Percentiles rank a stretch among this genome's conserved stretches.
Conservation (phyloP, 306 rosid genomes). For the Vigna unguiculata region DNA sequence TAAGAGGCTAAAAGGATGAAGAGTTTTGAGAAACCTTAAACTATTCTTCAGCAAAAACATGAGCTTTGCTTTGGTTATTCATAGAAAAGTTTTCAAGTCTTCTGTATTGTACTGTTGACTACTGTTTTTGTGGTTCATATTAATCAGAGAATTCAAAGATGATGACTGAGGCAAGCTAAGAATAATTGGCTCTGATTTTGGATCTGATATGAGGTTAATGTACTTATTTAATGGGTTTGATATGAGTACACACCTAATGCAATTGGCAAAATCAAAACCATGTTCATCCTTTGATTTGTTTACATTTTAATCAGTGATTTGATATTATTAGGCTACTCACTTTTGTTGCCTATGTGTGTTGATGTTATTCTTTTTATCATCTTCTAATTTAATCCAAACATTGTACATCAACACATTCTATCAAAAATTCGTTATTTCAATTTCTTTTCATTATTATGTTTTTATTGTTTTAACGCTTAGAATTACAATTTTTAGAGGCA, state of each 20-base stretch:
- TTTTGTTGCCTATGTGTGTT: constrained; percentile 25
- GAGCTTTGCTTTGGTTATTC: neutral
- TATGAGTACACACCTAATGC: constrained; percentile 43
- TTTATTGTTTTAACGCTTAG: neutral
- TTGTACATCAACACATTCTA: neutral
- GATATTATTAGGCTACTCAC: constrained; percentile 21
- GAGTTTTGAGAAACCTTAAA: neutral
- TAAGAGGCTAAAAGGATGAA: constrained; percentile 13
- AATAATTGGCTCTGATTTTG: constrained; percentile 47
- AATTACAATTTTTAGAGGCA: neutral
- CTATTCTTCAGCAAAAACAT: constrained; percentile 1
- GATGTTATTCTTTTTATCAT: neutral
- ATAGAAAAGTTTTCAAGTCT: neutral
- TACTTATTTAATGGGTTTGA: constrained; percentile 41
- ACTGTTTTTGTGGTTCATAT: constrained; percentile 32
- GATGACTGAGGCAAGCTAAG: constrained; percentile 67
- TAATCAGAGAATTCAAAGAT: constrained; percentile 90
- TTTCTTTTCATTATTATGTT: neutral
- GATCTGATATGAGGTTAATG: constrained; percentile 41
- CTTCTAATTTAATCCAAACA: neutral
- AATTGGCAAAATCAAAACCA: constrained; percentile 34
- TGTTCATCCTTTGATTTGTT: constrained; percentile 39
- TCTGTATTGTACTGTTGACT: constrained; percentile 28
- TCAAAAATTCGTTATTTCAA: neutral
- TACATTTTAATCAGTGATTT: constrained; percentile 30